These are phyloP conservation scores for Talaromyces sp. DNA, from an alignment of 2,329 filamentous ascomycete species.

Conservation along the genomic window DNA sequence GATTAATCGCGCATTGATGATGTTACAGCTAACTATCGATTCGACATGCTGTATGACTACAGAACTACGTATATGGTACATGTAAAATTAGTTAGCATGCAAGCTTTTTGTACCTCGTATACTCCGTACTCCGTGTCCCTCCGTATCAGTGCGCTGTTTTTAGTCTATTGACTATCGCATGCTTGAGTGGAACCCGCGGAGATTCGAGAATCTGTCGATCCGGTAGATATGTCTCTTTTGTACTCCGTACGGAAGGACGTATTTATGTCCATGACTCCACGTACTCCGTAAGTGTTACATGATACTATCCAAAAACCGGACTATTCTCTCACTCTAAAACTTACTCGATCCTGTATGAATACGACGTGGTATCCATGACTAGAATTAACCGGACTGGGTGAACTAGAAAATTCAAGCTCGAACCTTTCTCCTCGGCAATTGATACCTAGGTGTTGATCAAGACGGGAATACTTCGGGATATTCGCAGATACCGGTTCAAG, in stretches of 20 bases:
- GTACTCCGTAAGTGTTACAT: too few relatives aligned
- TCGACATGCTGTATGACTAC: neutral
- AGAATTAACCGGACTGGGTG: too few relatives aligned
- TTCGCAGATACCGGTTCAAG: neutral
- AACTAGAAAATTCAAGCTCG: too few relatives aligned
- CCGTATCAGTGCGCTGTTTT: neutral
- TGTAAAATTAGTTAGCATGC: neutral
- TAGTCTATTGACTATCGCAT: neutral
- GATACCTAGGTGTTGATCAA: neutral
- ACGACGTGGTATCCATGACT: neutral
- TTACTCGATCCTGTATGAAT: neutral
- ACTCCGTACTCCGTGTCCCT: neutral
- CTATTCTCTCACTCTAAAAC: neutral
- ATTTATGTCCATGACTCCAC: too few relatives aligned
- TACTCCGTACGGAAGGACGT: too few relatives aligned
- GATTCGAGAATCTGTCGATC: neutral
- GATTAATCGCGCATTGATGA: neutral
- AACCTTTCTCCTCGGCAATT: neutral
- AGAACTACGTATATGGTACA: neutral
- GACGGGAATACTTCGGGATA: neutral
- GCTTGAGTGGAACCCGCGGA: neutral
- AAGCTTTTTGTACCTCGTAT: neutral
- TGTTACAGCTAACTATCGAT: neutral
- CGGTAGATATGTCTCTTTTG: neutral
- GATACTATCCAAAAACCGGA: too few relatives aligned